Percentiles rank a stretch among this genome's conserved stretches.
Conservation (phyloP, 805 yeast species). For the Lipomyces yamadae region DNA sequence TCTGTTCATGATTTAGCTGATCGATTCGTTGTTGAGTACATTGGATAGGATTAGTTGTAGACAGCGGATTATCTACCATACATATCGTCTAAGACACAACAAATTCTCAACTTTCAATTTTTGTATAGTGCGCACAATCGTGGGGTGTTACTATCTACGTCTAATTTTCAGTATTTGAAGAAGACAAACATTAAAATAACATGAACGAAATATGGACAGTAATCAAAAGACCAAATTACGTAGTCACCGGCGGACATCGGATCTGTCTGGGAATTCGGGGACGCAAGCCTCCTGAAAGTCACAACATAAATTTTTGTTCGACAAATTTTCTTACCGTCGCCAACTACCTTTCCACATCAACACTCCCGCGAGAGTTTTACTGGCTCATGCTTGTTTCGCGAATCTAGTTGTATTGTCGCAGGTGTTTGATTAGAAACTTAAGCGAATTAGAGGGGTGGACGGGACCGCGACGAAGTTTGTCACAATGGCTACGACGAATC, state of each 20-base stretch:
- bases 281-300: background rate
- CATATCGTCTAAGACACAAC: too few species aligned
- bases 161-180: too few species aligned
- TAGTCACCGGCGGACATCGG: background rate
- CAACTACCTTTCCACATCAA: background rate
- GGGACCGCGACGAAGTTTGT: background rate
- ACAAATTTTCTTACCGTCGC: background rate
- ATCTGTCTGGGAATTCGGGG: background rate
- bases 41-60: background rate
- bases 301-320: background rate
- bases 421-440: background rate
- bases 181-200: too few species aligned
- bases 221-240: background rate
- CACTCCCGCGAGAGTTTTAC: background rate
- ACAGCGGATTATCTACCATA: too few species aligned
- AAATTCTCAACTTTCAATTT: too few species aligned
- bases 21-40: background rate
- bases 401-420: background rate
- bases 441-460: background rate
- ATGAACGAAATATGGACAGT: too few species aligned
- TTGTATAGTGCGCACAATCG: too few species aligned
- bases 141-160: too few species aligned
- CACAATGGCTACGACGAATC: background rate
- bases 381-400: background rate
- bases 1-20: background rate